Evolutionary conservation across 2,329 filamentous ascomycete genomes (phyloP), one percentile per base, ranked within the genome.

Genomic region (Mycocentrospora acerina): DNA sequence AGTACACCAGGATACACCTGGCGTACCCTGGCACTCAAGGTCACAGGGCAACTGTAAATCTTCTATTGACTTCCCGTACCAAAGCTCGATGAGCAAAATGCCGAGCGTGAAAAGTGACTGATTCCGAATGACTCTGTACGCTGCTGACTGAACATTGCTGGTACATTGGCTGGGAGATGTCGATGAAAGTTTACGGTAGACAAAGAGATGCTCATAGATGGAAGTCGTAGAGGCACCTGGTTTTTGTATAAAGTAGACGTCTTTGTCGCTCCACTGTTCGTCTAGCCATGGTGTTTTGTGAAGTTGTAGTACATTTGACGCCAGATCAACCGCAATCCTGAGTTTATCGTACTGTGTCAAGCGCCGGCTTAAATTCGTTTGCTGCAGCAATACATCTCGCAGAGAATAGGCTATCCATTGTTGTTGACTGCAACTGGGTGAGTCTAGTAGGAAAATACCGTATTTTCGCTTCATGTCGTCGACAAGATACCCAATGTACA

Each of bases 51-150:
- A 29, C 4, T 49, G 40, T 6, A 63, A 39, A 3, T 57, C 40
- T 9, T 60, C 47, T 24, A 66, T 48, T 1, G 55, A 31, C 29
- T 52, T 46, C 3, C 51, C 53, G 34, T 61, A 53, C 42, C 60
- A 64, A 7, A 69, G 52, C 39, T 68, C 62, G 13, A 66, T 61
- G 2, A 69, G 54, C 16, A 65, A 33, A 4, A 67, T 32, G 1
- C 64, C 64, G 1, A 68, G 48, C 1, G 58, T 55, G 39, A 64
- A 68, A 2, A 68, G 25, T 2, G 55, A 57, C 26, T 53, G 48
- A 28, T 66, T 63, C 3, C 54, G 42, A 12, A 63, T 60, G 9
- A 59, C 35, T 26, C 44, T 37, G 16, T 22, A 26, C 2, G 17
- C 15, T n/a, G 26, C 15, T 32, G 22, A 16, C 16, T 37, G 34